Percentiles rank a stretch among this genome's conserved stretches.
Conservation (phyloP, 352 stramenopile genomes). For the Paralagenidium karlingii region DNA sequence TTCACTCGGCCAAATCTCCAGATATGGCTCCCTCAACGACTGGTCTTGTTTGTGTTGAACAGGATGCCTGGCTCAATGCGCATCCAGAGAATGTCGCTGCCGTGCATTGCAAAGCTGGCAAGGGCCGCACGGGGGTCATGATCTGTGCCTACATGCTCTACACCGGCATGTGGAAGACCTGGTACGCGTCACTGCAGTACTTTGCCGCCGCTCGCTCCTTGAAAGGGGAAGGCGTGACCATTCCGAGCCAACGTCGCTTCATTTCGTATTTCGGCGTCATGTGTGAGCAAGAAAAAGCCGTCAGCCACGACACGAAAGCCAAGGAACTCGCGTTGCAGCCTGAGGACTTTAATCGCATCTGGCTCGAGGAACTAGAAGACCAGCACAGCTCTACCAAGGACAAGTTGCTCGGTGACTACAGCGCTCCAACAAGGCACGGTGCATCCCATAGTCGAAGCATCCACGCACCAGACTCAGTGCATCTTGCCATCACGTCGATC, state of each 20-base stretch:
- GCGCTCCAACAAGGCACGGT: not conserved
- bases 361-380: no score
- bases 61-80: conserved; percentile 30
- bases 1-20: not conserved
- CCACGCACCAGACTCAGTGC: conserved; percentile 11
- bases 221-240: conserved; percentile 74
- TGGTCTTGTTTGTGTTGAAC: conserved; percentile 1
- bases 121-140: conserved; percentile 85
- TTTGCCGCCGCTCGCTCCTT: conserved; percentile 57
- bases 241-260: conserved; percentile 67
- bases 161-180: conserved; percentile 35
- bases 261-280: conserved; percentile 58
- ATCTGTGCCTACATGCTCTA: conserved; percentile 71
- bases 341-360: no score
- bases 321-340: no score
- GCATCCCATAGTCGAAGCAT: no score
- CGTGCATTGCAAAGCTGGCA: conserved; percentile 87
- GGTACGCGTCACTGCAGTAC: conserved; percentile 46
- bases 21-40: no score
- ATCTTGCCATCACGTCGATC: conserved; percentile 26
- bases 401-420: no score
- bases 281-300: no score
- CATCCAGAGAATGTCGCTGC: conserved; percentile 68
- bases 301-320: no score
- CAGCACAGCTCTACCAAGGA: no score